phyloP scores from a whole-genome alignment of 2,329 filamentous ascomycete species.

The Xylaria polymorpha region DNA sequence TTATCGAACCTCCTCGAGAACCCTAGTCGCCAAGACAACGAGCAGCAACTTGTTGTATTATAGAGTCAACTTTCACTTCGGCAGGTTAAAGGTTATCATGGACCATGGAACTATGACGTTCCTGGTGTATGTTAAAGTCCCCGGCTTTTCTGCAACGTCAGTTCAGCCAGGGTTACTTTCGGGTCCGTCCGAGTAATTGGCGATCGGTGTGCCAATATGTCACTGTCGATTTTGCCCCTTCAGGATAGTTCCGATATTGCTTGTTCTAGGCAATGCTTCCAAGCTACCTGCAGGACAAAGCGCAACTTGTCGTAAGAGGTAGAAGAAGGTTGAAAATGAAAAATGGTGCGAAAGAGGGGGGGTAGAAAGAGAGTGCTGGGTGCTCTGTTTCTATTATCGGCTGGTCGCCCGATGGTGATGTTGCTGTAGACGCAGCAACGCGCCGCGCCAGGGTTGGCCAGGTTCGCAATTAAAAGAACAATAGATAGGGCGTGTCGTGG shows the following conservation, averaged over 20 bases:
- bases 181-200: slow-evolving; percentile 33
- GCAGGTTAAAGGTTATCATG: slow-evolving; percentile 21
- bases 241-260: slow-evolving; percentile 36
- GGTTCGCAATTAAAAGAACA: slow-evolving; percentile 21
- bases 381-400: slow-evolving; percentile 25
- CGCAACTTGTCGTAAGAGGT: slow-evolving; percentile 20
- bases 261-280: slow-evolving; percentile 27
- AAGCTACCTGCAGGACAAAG: slow-evolving; percentile 30
- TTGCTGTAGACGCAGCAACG: slow-evolving; percentile 14
- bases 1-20: slow-evolving; percentile 15
- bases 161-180: slow-evolving; percentile 33
- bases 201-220: slow-evolving; percentile 29
- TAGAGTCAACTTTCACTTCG: slow-evolving; percentile 23
- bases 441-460: slow-evolving; percentile 6
- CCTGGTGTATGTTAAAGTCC: slow-evolving; percentile 20
- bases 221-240: slow-evolving; percentile 32
- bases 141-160: slow-evolving; percentile 30
- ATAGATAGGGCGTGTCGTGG: slow-evolving; percentile 17
- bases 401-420: slow-evolving; percentile 9
- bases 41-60: slow-evolving; percentile 14
- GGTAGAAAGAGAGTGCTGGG: neutral
- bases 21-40: slow-evolving; percentile 5
- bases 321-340: slow-evolving; percentile 8
- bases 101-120: slow-evolving; percentile 34
- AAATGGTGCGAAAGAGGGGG: neutral